Evolutionary conservation across 2,329 filamentous ascomycete genomes (phyloP).

Genomic region (Penicillium sp.): DNA sequence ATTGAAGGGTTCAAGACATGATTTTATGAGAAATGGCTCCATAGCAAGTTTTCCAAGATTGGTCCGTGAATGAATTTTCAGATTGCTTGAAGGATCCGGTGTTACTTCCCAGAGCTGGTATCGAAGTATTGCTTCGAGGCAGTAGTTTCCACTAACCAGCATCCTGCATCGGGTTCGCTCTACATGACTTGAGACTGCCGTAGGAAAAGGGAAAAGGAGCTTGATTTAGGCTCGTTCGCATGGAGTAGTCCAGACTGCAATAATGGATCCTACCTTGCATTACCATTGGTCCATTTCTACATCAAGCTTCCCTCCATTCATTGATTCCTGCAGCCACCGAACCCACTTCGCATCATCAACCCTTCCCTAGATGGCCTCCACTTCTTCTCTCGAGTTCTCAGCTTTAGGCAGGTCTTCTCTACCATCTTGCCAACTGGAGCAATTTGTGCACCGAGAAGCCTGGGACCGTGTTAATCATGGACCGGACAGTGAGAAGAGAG

Average conservation of each 20-base stretch:
- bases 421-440: constrained; percentile 58
- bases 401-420: constrained; percentile 45
- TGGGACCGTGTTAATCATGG: constrained; percentile 13
- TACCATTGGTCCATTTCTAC: not conserved
- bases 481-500: not conserved
- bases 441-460: constrained; percentile 55
- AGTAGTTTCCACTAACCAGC: too few relatives aligned
- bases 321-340: not conserved
- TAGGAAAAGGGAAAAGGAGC: too few relatives aligned
- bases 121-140: too few relatives aligned
- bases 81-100: not conserved
- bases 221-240: too few relatives aligned
- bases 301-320: not conserved
- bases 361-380: not conserved
- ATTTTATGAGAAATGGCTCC: not conserved
- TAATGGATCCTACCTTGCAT: not conserved
- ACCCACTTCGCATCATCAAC: not conserved
- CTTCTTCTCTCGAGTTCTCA: constrained; percentile 7
- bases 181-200: too few relatives aligned
- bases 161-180: too few relatives aligned
- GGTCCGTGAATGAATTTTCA: not conserved
- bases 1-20: not conserved
- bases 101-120: too few relatives aligned
- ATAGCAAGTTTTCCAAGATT: too few relatives aligned
- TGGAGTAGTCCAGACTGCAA: not conserved